Evolutionary conservation across 441 rosid genomes (phyloP), one percentile per base, ranked within the genome.

Genomic region (Metrosideros polymorpha): DNA sequence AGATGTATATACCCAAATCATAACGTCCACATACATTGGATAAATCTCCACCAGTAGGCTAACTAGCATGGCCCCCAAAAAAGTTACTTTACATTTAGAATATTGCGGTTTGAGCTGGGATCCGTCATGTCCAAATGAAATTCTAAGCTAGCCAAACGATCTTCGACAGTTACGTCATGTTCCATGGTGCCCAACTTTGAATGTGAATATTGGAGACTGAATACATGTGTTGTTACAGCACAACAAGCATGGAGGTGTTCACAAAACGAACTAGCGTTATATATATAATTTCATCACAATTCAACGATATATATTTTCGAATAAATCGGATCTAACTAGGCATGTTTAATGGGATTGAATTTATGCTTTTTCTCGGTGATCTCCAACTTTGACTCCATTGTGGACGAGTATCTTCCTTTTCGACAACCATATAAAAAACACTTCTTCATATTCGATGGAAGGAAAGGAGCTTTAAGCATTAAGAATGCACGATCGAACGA

Each of bases 401-500:
- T 6, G 39, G 27, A 18, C 0, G 3, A 59, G 14, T 29, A 59
- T 29, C 5, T 29, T 59, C 22, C 3, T 29, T 59, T 15, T 29
- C 2, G 1, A 7, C 2, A 12, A 15, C 12, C 39, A 14, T 59
- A 15, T 29, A 3, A 14, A 59, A 14, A 39, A 29, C 71, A 59
- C 19, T 7, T 14, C 15, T 59, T 59, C 71, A 29, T 29, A 59
- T 59, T 59, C 9, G 5, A 59, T 59, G 39, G 29, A 39, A 0
- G 17, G 9, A 39, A 12, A 24, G 9, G 82, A 71, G 39, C 9
- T 6, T 42, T 7, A 22, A 7, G 49, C 6, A 29, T 39, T 24
- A 13, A 39, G 17, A 71, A 24, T 0, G 8, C 27, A 22, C 3
- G 6, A 6, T 39, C 0, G 1, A 14, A 6, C 27, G n/a, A 35